Base-by-base conservation (phyloP, 2,329 filamentous ascomycete genomes). In the Hymenoscyphus fraxineus region DNA sequence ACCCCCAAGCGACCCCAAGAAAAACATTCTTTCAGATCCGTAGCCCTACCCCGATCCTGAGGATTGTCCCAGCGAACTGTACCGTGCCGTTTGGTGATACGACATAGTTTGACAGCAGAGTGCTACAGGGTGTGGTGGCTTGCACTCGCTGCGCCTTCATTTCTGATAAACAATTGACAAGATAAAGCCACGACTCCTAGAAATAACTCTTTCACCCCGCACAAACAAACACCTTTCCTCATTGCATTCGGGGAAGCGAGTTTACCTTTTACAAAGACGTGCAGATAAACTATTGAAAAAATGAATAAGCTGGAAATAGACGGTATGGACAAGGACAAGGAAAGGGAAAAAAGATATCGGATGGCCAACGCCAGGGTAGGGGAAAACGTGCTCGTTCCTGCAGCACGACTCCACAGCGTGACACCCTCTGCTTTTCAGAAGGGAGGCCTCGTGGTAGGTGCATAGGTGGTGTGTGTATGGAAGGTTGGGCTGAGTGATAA, bases 211-310 rank as follows among this genome's bases (percentile, higher is more conserved):
- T 54, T 16, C 27, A 44, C 44, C n/a, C 44, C 19, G 19, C 44
- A 19, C 22, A 22, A 51, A 51, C 44, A 51, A 51, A 51, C 44
- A 51, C 44, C 51, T 47, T 51, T 51, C 59, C 27, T 60, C 59
- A 54, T 44, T 44, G 47, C 27, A 60, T 13, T 51, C 41, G 59
- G 59, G 38, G 22, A 54, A 51, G 22, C 22, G 7, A 31, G 10
- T 51, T 51, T 22, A 51, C 44, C n/a, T 27, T 19, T 51, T 31
- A 51, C 27, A 41, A 60, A 38, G 27, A 60, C 27, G 16, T 60
- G 59, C 59, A 60, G 59, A 60, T 10, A 47, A 35, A 60, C 40
- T 60, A 60, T 60, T 60, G 41, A 60, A 60, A 60, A 60, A 59
- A 41, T 12, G 15, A 27, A 47, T 6, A 31, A 51, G 47, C 41